Conservation (phyloP, 202 grass and related monocot species). For the Elaeis oleifera region DNA sequence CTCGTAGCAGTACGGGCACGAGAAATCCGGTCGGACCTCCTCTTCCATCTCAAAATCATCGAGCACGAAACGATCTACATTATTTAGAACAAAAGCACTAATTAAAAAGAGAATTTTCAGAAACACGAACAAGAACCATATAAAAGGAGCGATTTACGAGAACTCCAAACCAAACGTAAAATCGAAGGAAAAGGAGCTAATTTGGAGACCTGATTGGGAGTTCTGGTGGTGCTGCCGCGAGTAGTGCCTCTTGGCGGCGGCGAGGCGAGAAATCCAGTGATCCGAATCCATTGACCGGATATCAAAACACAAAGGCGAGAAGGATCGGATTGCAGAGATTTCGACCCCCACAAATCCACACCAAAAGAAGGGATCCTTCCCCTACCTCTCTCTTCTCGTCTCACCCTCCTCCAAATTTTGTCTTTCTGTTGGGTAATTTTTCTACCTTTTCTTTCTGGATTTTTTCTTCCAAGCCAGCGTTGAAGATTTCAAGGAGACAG, state of each 20-base stretch:
- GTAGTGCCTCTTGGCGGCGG: slow-evolving; percentile 41
- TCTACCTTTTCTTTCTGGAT: too few relatives aligned
- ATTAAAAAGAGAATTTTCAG: neutral
- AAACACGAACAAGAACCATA: neutral
- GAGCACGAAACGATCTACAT: slow-evolving; percentile 27
- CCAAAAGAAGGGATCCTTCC: too few relatives aligned
- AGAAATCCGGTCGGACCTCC: slow-evolving; percentile 25
- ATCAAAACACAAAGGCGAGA: too few relatives aligned
- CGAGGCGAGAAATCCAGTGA: slow-evolving; percentile 43
- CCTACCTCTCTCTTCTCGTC: too few relatives aligned
- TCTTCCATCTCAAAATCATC: slow-evolving; percentile 43
- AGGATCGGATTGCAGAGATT: too few relatives aligned
- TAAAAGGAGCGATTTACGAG: neutral
- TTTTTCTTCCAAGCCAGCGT: too few relatives aligned
- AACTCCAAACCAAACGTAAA: neutral
- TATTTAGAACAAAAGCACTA: too few relatives aligned
- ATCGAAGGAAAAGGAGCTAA: neutral
- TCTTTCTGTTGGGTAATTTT: too few relatives aligned
- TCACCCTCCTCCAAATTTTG: too few relatives aligned
- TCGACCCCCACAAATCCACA: too few relatives aligned
- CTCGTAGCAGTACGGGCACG: slow-evolving; percentile 51
- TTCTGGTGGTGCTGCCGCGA: slow-evolving; percentile 30
- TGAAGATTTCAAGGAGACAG: too few relatives aligned
- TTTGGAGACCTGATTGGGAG: slow-evolving; percentile 6
- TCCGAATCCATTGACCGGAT: slow-evolving; percentile 39